phyloP scores from a whole-genome alignment of 179 eudicot genomes.

The Spinacia oleracea region DNA sequence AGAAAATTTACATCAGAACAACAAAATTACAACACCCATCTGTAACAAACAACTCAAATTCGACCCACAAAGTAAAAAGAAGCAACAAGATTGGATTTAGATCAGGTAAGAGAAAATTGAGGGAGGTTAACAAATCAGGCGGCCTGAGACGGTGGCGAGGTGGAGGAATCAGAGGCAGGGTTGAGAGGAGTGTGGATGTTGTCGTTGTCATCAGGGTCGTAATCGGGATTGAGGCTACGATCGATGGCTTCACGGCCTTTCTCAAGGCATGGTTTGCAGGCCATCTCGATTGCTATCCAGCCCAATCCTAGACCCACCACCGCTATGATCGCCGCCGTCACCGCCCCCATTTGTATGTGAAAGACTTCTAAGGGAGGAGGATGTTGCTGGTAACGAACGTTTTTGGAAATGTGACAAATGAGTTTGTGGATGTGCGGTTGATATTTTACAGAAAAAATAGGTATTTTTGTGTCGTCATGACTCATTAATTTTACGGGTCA shows the following conservation, averaged over 20 bases:
- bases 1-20: no score
- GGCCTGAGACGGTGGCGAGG: conserved; percentile 11
- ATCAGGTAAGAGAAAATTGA: neutral
- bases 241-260: conserved; percentile 88
- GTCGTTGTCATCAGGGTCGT: conserved; percentile 71
- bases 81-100: neutral
- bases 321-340: conserved; percentile 61
- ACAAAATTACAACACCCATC: no score
- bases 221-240: conserved; percentile 79
- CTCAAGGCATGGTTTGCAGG: conserved; percentile 88
- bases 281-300: conserved; percentile 79
- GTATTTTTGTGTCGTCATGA: no score
- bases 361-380: neutral
- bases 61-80: neutral
- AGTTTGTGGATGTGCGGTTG: no score
- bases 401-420: no score
- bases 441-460: no score
- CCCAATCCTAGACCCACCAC: conserved; percentile 63
- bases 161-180: conserved; percentile 28
- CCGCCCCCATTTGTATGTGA: conserved; percentile 27
- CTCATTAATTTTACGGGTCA: no score
- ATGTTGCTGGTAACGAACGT: no score
- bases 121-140: neutral
- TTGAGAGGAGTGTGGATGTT: conserved; percentile 56
- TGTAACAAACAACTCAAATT: neutral